Evolutionary conservation across 164 flowering plant genomes (phyloP).

Genomic region (Tetrastigma voinierianum): DNA sequence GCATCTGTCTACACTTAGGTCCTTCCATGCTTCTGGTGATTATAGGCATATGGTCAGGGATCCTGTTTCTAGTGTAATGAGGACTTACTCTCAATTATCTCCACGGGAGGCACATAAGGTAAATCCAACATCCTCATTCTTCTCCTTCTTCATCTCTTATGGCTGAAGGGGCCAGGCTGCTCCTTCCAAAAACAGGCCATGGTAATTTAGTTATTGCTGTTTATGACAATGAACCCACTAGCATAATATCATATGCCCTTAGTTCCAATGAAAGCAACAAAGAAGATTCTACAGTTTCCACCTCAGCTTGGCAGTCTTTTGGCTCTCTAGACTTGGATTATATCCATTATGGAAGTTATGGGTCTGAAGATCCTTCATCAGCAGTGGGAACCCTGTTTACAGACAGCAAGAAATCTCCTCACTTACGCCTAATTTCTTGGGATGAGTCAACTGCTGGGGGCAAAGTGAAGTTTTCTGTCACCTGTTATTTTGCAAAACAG

Average conservation of each 20-base stretch:
- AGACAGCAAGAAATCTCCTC: constrained; percentile 64
- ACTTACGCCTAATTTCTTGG: constrained; percentile 56
- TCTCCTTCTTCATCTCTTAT: constrained; percentile 52
- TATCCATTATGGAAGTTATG: constrained; percentile 50
- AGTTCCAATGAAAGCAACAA: constrained; percentile 51
- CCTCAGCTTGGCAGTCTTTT: constrained; percentile 59
- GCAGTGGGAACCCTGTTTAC: constrained; percentile 36
- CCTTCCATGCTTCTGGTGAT: constrained; percentile 91
- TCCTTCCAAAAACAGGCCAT: constrained; percentile 54
- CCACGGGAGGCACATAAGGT: constrained; percentile 52
- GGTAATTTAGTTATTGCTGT: constrained; percentile 72
- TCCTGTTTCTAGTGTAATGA: constrained; percentile 48
- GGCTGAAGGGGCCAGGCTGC: constrained; percentile 67
- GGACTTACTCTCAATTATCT: constrained; percentile 47
- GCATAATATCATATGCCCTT: constrained; percentile 89
- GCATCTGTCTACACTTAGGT: constrained; percentile 59
- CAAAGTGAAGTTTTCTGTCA: constrained; percentile 65
- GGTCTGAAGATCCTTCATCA: constrained; percentile 59
- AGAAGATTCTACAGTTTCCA: constrained; percentile 37
- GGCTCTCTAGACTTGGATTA: constrained; percentile 64
- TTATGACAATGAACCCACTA: constrained; percentile 87
- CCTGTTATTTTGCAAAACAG: constrained; percentile 74
- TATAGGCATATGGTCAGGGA: constrained; percentile 69
- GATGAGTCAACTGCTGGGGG: constrained; percentile 55
- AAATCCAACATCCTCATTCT: constrained; percentile 42